These are phyloP conservation scores for Penicillium nucicola DNA, from an alignment of 495 filamentous ascomycete species.

Conservation along the genomic window DNA sequence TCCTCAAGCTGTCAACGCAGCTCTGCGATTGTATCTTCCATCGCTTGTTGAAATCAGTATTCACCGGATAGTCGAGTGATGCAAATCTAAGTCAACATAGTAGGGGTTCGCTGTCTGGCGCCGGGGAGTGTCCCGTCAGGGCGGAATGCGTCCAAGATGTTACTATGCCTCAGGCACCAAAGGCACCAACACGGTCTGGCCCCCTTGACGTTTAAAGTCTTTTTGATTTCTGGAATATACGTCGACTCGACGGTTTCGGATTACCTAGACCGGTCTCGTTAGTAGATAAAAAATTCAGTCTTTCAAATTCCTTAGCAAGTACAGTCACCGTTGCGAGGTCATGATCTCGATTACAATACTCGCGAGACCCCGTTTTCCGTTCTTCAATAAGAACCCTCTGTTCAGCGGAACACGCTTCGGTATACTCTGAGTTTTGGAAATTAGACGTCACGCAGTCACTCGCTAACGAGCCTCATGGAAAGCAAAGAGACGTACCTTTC, in stretches of 20 bases:
- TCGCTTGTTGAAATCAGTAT: conserved; percentile 14
- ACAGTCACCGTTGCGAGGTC: conserved; percentile 1
- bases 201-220: no score
- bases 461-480: neutral
- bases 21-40: conserved; percentile 23
- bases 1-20: conserved; percentile 22
- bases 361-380: neutral
- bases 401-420: neutral
- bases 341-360: conserved; percentile 1
- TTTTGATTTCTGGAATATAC: no score
- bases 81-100: no score
- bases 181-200: no score
- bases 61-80: conserved; percentile 10
- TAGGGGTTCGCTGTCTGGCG: no score
- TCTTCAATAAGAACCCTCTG: conserved; percentile 2
- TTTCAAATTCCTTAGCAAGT: conserved; percentile 1
- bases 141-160: no score
- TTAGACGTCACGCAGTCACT: neutral
- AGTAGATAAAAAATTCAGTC: conserved; percentile 1
- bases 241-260: no score
- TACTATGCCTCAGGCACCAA: no score
- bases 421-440: neutral
- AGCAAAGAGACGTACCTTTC: conserved; percentile 3
- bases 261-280: neutral
- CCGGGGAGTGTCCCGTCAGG: no score